Conservation (phyloP, 2,329 filamentous ascomycete species). For the Fusarium tricinctum region DNA sequence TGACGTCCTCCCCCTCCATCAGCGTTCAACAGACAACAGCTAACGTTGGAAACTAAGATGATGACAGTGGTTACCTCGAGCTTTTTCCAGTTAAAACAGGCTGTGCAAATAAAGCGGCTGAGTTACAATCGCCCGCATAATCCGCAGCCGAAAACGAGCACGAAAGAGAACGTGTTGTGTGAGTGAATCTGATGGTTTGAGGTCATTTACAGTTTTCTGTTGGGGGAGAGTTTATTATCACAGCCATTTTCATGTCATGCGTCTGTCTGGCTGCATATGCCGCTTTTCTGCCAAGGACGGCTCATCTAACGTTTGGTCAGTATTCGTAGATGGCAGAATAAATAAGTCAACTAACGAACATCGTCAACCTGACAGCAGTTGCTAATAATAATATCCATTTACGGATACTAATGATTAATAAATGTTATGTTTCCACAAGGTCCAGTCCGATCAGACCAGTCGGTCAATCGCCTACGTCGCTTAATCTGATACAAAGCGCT, state of each 20-base stretch:
- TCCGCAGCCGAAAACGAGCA: slow-evolving; percentile 24
- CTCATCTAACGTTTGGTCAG: neutral
- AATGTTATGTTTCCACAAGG: too few species aligned
- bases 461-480: slow-evolving; percentile 11
- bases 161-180: slow-evolving; percentile 15
- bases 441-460: neutral
- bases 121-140: slow-evolving; percentile 7
- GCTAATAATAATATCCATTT: neutral
- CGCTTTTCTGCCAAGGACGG: slow-evolving; percentile 12
- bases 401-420: neutral
- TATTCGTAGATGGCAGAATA: neutral
- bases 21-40: neutral
- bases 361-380: neutral
- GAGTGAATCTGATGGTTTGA: slow-evolving; percentile 14
- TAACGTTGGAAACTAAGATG: neutral
- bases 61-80: neutral
- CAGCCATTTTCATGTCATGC: slow-evolving; percentile 6
- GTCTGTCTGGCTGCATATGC: slow-evolving; percentile 4
- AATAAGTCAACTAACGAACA: slow-evolving; percentile 1
- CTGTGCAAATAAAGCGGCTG: slow-evolving; percentile 24
- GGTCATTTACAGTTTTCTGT: neutral
- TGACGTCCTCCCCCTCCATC: slow-evolving; percentile 20
- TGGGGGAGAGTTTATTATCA: too few species aligned
- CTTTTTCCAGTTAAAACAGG: slow-evolving; percentile 6
- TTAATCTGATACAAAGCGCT: slow-evolving; percentile 40